Conservation (phyloP, 805 yeast species). For the Candida ovalis region DNA sequence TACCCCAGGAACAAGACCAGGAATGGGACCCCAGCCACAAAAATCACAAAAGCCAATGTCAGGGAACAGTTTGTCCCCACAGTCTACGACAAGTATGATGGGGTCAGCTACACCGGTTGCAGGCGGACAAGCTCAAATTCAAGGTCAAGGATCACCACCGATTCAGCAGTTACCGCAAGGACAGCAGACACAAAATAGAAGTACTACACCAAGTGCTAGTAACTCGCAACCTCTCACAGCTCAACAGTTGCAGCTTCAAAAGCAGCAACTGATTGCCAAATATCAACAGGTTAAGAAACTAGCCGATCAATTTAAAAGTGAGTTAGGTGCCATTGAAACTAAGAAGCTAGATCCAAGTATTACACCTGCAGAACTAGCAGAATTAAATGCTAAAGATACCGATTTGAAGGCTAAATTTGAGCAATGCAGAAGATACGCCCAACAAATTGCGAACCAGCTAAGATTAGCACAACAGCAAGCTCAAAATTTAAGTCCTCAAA, state of each 20-base stretch:
- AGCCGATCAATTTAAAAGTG: slow-evolving; percentile 46
- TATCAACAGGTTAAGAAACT: slow-evolving; percentile 43
- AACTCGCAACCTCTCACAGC: slow-evolving; percentile 12
- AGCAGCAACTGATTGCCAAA: slow-evolving; percentile 31
- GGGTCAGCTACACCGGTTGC: slow-evolving; percentile 6
- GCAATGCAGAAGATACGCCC: slow-evolving; percentile 40
- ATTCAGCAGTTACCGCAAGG: slow-evolving; percentile 2
- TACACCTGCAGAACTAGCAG: slow-evolving; percentile 41
- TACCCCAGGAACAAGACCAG: slow-evolving; percentile 21
- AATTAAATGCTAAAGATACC: slow-evolving; percentile 45
- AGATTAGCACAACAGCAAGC: slow-evolving; percentile 21
- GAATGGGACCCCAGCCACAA: slow-evolving; percentile 18
- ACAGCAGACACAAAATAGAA: not conserved
- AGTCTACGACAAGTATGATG: not conserved
- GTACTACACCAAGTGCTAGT: not conserved
- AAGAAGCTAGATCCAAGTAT: slow-evolving; percentile 41
- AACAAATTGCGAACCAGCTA: slow-evolving; percentile 43
- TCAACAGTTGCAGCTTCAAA: slow-evolving; percentile 24
- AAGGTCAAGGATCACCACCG: slow-evolving; percentile 4
- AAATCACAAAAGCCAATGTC: slow-evolving; percentile 5
- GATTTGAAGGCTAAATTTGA: slow-evolving; percentile 44
- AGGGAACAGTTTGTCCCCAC: slow-evolving; percentile 7
- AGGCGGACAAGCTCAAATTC: slow-evolving; percentile 12
- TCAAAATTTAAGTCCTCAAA: slow-evolving; percentile 4
- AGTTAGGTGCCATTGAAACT: slow-evolving; percentile 46